Percentiles rank a stretch among this genome's conserved stretches.
Evolutionary conservation across 805 yeast genomes (phyloP).

Genomic region (Sugiyamaella marilandica): DNA sequence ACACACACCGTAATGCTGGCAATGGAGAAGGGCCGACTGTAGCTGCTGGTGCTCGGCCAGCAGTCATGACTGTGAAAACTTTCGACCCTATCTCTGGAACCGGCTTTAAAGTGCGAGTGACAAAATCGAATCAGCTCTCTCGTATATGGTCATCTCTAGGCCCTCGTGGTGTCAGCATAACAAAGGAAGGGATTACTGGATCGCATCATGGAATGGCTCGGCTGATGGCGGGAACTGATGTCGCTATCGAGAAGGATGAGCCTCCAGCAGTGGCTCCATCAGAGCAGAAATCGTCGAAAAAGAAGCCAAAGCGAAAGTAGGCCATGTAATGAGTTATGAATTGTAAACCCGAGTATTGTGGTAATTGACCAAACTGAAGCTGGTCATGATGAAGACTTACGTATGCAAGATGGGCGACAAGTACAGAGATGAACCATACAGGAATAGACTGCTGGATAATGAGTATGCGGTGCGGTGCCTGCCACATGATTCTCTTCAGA

Average conservation of each 20-base stretch:
- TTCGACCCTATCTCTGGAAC: slow-evolving; percentile 62
- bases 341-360: too few species aligned
- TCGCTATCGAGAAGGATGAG: slow-evolving; percentile 6
- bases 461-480: too few species aligned
- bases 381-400: too few species aligned
- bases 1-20: slow-evolving; percentile 28
- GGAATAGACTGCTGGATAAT: too few species aligned
- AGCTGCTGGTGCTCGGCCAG: slow-evolving; percentile 29
- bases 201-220: slow-evolving; percentile 29
- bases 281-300: background rate
- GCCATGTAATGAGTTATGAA: background rate
- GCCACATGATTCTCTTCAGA: too few species aligned
- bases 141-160: slow-evolving; percentile 70
- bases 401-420: too few species aligned
- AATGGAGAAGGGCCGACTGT: slow-evolving; percentile 19
- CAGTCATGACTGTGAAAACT: slow-evolving; percentile 49
- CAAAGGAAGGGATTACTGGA: slow-evolving; percentile 4
- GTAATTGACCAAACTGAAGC: too few species aligned
- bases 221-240: slow-evolving; percentile 28
- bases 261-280: background rate
- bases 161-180: slow-evolving; percentile 30
- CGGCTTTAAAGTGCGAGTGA: slow-evolving; percentile 53
- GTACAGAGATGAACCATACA: too few species aligned
- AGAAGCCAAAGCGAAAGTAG: slow-evolving; percentile 1
- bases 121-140: slow-evolving; percentile 66